Base-by-base conservation (phyloP, 2,329 filamentous ascomycete species). In the Monosporascus sp. region DNA sequence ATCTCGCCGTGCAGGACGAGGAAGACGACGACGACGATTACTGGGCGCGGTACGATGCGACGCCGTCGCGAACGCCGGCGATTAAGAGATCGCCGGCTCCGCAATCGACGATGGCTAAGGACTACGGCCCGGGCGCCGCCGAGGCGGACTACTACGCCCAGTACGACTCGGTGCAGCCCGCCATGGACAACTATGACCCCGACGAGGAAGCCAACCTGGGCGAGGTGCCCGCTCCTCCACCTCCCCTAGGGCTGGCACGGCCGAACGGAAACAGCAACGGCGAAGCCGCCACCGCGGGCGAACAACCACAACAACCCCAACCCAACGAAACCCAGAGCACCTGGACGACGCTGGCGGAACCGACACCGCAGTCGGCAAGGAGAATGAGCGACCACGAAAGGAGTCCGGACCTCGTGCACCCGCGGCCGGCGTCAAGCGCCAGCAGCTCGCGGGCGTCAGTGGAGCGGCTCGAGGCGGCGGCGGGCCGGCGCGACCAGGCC, bases 161-260 rank as follows among this genome's bases (percentile, higher is more conserved):
- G 65, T 93, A 94, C 67, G 85, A 88, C 61, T 77, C 82, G 57
- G 88, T 93, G 8, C 89, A 93, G 66, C 88, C 89, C 2, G 88
- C 88, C 35, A 83, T 93, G 77, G 89, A 93, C 69, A 83, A 83
- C 52, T 85, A 92, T 67, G 88, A 92, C 60, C 88, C 88, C n/a
- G 87, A 90, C 61, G 88, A 90, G 71, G 85, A 77, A 53, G 72
- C 54, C 43, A 59, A 62, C 67, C 53, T 72, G 58, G 70, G 18
- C 69, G 43, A 17, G 11, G 14, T 15, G 14, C 17, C 14, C n/a
- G 24, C 22, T 17, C 43, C 24, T 7, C 22, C 70, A 7, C 73
- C 73, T 3, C 70, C 72, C 1, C 61, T 71, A 17, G 70, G 71
- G 35, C 55, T 71, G 45, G 60, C 60, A 11, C 57, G 43, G 20